These are phyloP conservation scores for Ogataea corticis DNA, from an alignment of 805 yeast genomes.

Conservation along the genomic window DNA sequence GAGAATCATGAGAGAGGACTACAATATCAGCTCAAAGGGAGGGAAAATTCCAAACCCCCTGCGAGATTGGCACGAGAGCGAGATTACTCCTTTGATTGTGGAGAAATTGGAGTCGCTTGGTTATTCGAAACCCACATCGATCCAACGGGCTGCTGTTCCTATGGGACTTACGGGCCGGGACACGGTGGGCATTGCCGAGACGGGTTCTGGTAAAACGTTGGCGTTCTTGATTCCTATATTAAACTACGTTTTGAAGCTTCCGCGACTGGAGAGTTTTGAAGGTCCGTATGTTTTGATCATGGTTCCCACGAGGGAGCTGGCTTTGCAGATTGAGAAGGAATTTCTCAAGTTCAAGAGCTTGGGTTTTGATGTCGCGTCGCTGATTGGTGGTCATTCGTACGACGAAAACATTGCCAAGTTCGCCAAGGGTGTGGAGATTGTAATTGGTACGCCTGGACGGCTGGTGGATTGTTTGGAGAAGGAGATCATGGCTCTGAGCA, in stretches of 20 bases:
- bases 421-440: conserved; percentile 67
- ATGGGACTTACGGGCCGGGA: conserved; percentile 60
- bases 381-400: conserved; percentile 89
- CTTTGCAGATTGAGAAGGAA: conserved; percentile 78
- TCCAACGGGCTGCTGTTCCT: conserved; percentile 88
- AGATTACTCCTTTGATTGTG: conserved; percentile 44
- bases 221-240: conserved; percentile 77
- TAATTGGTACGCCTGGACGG: conserved; percentile 95
- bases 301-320: conserved; percentile 94
- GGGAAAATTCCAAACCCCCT: conserved; percentile 58
- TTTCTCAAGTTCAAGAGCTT: conserved; percentile 39
- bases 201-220: conserved; percentile 95
- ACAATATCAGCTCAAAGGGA: conserved; percentile 58
- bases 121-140: conserved; percentile 78
- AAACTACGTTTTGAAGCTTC: conserved; percentile 49
- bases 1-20: conserved; percentile 84
- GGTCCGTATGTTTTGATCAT: conserved; percentile 76
- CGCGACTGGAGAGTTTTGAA: conserved; percentile 50
- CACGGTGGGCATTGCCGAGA: conserved; percentile 87
- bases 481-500: conserved; percentile 57
- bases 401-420: conserved; percentile 67
- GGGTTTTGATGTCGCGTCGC: conserved; percentile 53
- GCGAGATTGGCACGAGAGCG: conserved; percentile 70
- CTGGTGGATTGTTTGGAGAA: conserved; percentile 77
- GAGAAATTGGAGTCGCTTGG: conserved; percentile 39